Conservation (phyloP, 2,329 filamentous ascomycete species). For the Aspergillus aculeatinus region DNA sequence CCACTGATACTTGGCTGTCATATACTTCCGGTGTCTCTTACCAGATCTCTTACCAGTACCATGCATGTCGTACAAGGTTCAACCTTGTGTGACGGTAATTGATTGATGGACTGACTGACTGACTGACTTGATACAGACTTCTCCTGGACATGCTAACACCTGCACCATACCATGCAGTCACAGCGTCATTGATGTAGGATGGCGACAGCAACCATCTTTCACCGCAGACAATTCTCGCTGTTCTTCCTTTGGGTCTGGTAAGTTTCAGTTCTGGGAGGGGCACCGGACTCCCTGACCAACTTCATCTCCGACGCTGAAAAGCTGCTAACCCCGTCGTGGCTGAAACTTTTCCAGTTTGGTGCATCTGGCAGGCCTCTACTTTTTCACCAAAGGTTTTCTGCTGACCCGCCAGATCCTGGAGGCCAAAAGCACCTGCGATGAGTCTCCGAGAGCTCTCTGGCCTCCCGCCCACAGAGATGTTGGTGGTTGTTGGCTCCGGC, state of each 20-base stretch:
- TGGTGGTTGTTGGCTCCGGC: slow-evolving; percentile 93
- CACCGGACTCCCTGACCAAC: background rate
- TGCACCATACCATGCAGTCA: no score
- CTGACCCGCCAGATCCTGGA: slow-evolving; percentile 79
- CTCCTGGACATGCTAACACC: background rate
- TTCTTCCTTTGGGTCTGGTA: slow-evolving; percentile 5
- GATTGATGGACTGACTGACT: background rate
- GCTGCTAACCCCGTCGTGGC: background rate
- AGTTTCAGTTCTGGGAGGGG: background rate
- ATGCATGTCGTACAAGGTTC: background rate
- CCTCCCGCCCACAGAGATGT: slow-evolving; percentile 55
- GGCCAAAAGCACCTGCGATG: slow-evolving; percentile 14
- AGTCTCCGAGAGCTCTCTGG: background rate
- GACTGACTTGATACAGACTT: background rate
- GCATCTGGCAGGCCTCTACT: slow-evolving; percentile 28
- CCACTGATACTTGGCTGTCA: background rate
- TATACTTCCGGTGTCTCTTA: no score
- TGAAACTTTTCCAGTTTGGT: background rate
- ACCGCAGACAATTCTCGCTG: background rate
- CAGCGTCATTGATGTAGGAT: background rate
- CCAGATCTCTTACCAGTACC: no score
- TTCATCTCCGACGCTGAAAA: background rate
- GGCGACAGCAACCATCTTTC: background rate
- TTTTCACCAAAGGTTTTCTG: slow-evolving; percentile 93
- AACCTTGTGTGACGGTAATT: background rate